Evolutionary conservation across 306 rosid genomes (phyloP), one percentile per base, ranked within the genome.

Genomic region (Cicer arietinum): DNA sequence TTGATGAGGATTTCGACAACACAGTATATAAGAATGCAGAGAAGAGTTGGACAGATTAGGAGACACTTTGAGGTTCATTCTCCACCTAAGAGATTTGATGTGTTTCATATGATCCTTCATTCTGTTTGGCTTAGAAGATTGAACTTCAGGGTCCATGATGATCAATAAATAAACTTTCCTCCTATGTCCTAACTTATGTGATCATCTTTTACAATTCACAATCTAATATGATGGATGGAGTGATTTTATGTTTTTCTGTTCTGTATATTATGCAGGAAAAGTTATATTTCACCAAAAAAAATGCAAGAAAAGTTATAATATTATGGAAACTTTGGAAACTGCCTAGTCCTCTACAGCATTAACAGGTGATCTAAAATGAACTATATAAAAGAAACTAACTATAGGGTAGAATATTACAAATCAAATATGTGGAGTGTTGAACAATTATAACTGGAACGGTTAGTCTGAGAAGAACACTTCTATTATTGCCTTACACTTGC

Each of bases 101-200:
- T 90, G 30, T 94, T 92, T 40, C 96, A 92, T 67, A 92, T 94
- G 97, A 88, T 89, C n/a, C 90, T 94, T 9, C 99, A 94, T 73
- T 94, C 99, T 39, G 79, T 94, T 0, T 94, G 97, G 99, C 91
- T 94, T 7, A 84, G 97, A 83, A 89, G 99, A 79, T 50, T 92
- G 42, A 94, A 94, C 58, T 61, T 92, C 7, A 69, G 85, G 74
- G 17, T 93, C 18, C 81, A 65, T 13, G 75, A 91, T 35, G 76
- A 84, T 76, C 78, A 82, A 35, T 69, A 20, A 78, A 14, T 9
- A 7, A 9, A 3, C 37, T 30, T 30, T 3, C 37, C 7, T 51
- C 7, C 0, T 54, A 14, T 9, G 10, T 42, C 14, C 8, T 43
- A 43, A 43, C 10, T 43, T 43, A 30, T 25, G 51, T 65, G 17